Evolutionary conservation across 139 green algal genomes (phyloP).

Genomic region (Tetraselmis chui): DNA sequence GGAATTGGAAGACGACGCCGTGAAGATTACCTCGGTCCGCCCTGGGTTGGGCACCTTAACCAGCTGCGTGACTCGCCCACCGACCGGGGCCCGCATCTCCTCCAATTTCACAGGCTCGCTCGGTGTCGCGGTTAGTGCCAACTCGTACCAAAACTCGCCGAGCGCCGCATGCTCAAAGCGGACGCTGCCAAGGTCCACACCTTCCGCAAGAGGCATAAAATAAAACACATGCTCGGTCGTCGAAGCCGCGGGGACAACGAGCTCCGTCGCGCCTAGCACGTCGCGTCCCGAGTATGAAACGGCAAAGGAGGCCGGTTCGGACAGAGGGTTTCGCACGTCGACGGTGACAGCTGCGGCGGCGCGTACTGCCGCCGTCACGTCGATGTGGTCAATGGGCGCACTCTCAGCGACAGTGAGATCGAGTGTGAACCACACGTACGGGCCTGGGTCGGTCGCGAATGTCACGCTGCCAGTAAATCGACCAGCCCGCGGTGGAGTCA

Average conservation of each 20-base stretch:
- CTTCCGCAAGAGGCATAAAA: background rate
- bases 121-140: background rate
- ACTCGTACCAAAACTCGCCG: background rate
- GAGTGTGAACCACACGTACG: constrained; percentile 60
- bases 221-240: background rate
- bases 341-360: constrained; percentile 15
- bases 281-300: background rate
- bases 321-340: background rate
- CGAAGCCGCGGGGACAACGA: background rate
- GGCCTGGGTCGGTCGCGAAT: constrained; percentile 47
- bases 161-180: background rate
- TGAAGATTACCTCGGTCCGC: constrained; percentile 1
- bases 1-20: constrained; percentile 10
- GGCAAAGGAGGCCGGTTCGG: background rate
- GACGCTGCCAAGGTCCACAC: background rate
- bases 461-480: constrained; percentile 42
- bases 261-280: background rate
- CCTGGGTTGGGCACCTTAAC: background rate
- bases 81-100: background rate
- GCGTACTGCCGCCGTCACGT: constrained; percentile 36
- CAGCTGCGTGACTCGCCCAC: background rate
- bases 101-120: background rate
- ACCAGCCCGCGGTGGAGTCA: constrained; percentile 29
- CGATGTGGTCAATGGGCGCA: constrained; percentile 40
- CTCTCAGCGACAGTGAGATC: constrained; percentile 48